Base-by-base conservation (phyloP, 805 yeast genomes). In the Babjeviella inositovora region DNA sequence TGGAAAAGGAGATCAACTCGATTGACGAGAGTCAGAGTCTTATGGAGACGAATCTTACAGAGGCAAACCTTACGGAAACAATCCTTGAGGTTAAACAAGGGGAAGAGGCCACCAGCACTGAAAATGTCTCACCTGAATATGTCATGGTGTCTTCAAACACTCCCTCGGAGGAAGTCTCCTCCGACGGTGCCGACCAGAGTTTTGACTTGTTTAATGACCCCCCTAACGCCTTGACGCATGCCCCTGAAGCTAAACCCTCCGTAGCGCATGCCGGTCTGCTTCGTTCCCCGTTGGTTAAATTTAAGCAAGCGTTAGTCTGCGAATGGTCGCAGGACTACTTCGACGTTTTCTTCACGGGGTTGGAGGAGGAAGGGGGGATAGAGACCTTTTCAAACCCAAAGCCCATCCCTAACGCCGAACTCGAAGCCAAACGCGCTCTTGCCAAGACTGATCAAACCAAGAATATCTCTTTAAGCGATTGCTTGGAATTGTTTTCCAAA, bases 401-500 rank as follows among this genome's bases (percentile, higher is more conserved):
- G 11, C 38, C 47, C 2, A 37, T 73, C 6, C 53, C 59, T 2
- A 75, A 74, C 35, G 55, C 51, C 2, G 73, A 66, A 30, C 48
- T 75, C 18, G 74, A 63, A 30, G 48, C 32, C 29, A 27, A 15
- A 33, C 40, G 41, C 3, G 28, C 30, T 16, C 35, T 52, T 19
- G 44, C 38, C 19, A 38, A 37, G 41, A 47, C 35, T 35, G 32
- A 33, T 23, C 31, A 37, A 4, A 47, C 47, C 23, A 44, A 56
- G 26, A 53, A 56, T 16, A 62, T 74, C 11, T 53, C 77, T 0
- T 55, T 87, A 11, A 64, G 69, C 31, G 87, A 79, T 34, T 87
- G 97, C 40, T 43, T 87, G 21, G 60, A 62, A 11, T 41, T 69
- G 28, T 87, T 87, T 38, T 68, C 92, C 11, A 63, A 67, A 23